These are phyloP conservation scores for Pinus taeda DNA, from an alignment of 75 land plant genomes.

Conservation along the genomic window DNA sequence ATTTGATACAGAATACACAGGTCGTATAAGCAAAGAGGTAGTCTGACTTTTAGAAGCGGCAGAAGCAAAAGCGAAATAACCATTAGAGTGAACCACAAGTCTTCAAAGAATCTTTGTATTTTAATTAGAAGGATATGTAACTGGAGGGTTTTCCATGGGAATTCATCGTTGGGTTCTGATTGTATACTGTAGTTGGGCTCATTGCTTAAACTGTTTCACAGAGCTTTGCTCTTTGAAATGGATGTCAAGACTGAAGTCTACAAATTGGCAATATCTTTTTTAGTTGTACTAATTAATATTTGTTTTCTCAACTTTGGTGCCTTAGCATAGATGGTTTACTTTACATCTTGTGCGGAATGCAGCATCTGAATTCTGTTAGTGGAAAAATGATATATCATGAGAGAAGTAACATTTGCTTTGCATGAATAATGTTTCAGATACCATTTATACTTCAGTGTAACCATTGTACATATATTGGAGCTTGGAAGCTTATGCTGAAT, in stretches of 20 bases:
- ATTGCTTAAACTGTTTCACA: conserved; percentile 4
- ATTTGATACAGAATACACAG: not conserved
- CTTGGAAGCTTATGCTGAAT: not conserved
- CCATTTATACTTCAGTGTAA: not conserved
- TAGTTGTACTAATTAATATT: not conserved
- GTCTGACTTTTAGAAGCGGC: not conserved
- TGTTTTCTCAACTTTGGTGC: not conserved
- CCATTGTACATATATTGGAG: too few relatives aligned
- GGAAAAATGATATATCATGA: too few relatives aligned
- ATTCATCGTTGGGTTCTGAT: not conserved
- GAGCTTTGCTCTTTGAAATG: conserved; percentile 4
- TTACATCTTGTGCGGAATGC: not conserved
- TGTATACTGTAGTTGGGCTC: not conserved
- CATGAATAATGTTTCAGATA: not conserved
- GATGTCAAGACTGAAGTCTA: conserved; percentile 1
- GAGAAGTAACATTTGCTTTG: not conserved
- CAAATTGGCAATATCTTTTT: conserved; percentile 3
- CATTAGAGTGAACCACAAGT: not conserved
- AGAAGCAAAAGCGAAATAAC: not conserved
- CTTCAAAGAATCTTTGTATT: not conserved
- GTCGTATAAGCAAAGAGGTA: not conserved
- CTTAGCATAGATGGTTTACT: not conserved
- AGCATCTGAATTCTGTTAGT: not conserved
- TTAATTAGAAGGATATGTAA: not conserved
- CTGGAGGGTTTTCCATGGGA: not conserved